Evolutionary conservation across 2,329 filamentous ascomycete genomes (phyloP), one percentile per base, ranked within the genome.

Genomic region (Fusarium algeriense): DNA sequence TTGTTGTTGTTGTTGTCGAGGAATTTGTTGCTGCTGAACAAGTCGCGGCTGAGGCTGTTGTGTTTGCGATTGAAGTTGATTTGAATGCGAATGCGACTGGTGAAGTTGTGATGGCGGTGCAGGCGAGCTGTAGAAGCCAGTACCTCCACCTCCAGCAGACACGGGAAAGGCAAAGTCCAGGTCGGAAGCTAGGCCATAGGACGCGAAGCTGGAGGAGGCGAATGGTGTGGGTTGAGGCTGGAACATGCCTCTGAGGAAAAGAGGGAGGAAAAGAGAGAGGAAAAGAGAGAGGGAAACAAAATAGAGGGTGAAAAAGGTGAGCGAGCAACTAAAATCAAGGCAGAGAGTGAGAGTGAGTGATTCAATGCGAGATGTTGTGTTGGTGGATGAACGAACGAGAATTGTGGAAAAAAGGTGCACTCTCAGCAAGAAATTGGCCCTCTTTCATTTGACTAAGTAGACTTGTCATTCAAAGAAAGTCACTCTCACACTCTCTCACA

Each of bases 171-270:
- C 71, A 71, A 63, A 80, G 76, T 60, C 77, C 74, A 69, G 78
- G 74, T 67, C 76, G 50, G 67, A 53, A 62, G 63, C 79, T 74
- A 85, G 76, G 74, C 81, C 83, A 81, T 84, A 84, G 41, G 80
- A 74, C 64, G 70, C 69, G 72, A 81, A 81, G 73, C 79, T 81
- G 75, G 83, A 84, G 73, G 82, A 79, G 71, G 81, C 78, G 70
- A 83, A 86, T 60, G 86, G 83, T 58, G 84, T 85, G 59, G 85
- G 81, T 73, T 87, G 84, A 76, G 86, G 84, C 79, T 87, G 84
- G 81, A 87, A 89, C 86, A 88, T 89, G 79, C 81, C 83, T 76
- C 62, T 40, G 48, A 54, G 35, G 55, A 59, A n/a, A 53, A 58
- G 56, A 66, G 50, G 48, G 56, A 65, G 53, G 67, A 66, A 67